A percentile compares a stretch with the other conserved stretches of the same genome.
Evolutionary conservation across 768 basidiomycete genomes (phyloP).

Genomic region (Xerocomellus dryophilus): DNA sequence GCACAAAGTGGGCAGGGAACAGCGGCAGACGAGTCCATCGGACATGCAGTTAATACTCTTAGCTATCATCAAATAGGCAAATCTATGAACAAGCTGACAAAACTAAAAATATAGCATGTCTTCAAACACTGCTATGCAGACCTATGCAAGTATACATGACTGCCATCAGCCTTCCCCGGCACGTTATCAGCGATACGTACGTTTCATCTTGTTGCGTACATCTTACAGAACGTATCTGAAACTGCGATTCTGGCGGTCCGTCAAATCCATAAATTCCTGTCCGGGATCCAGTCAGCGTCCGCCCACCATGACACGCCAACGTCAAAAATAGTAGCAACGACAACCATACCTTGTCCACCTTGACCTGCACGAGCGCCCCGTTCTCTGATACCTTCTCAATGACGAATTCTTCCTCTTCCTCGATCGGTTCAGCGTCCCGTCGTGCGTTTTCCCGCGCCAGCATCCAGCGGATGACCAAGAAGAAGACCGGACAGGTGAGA

Average conservation of each 20-base stretch:
- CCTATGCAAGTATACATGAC: neutral
- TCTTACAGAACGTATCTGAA: conserved; percentile 66
- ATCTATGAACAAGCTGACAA: no score
- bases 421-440: conserved; percentile 57
- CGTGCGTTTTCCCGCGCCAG: conserved; percentile 60
- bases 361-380: conserved; percentile 51
- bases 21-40: no score
- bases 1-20: no score
- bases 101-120: no score
- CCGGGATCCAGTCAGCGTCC: neutral
- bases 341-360: conserved; percentile 58
- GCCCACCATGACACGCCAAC: neutral
- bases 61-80: no score
- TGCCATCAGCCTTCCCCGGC: neutral
- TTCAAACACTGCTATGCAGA: no score
- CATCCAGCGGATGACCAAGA: conserved; percentile 49
- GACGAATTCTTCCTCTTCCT: conserved; percentile 59
- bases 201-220: neutral
- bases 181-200: neutral
- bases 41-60: no score
- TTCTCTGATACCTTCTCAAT: conserved; percentile 50
- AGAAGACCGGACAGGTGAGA: conserved; percentile 44
- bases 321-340: neutral
- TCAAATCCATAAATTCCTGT: conserved; percentile 71
- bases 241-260: conserved; percentile 67